phyloP scores from a whole-genome alignment of 164 flowering plant genomes.

The Chloranthus sessilifolius region DNA sequence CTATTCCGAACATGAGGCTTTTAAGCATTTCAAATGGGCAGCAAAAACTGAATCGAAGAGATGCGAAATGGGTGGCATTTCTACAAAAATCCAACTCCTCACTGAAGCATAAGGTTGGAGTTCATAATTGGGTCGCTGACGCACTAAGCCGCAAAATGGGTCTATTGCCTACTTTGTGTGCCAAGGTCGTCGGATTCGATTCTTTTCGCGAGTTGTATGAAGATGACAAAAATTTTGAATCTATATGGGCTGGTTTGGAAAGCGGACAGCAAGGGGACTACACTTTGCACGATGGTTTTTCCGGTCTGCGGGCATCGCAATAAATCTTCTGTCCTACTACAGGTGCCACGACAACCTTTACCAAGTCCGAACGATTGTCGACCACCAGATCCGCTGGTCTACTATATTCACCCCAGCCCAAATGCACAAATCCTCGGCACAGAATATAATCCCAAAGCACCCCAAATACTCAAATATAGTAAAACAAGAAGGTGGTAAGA shows the following conservation, averaged over 20 bases:
- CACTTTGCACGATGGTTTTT: no score
- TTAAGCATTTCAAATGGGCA: neutral
- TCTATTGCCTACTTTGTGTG: neutral
- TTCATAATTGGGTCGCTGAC: no score
- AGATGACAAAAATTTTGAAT: neutral
- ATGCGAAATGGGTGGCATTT: neutral
- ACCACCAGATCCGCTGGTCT: constrained; percentile 5
- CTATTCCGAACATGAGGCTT: neutral
- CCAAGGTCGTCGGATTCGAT: neutral
- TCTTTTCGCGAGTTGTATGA: neutral
- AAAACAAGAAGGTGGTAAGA: no score
- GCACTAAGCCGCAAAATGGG: neutral
- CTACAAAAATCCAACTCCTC: neutral
- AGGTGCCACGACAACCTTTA: constrained; percentile 8
- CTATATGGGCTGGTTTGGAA: neutral
- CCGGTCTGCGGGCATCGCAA: constrained; percentile 4
- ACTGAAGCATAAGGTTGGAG: neutral
- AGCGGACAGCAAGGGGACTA: no score
- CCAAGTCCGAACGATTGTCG: constrained; percentile 10
- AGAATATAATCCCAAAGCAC: neutral
- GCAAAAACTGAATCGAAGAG: neutral
- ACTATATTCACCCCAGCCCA: constrained; percentile 4
- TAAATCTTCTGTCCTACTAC: constrained; percentile 5
- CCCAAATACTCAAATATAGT: no score
- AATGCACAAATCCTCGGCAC: neutral